Base-by-base conservation (phyloP, 148 eudicot genomes). In the Rhododendron molle region DNA sequence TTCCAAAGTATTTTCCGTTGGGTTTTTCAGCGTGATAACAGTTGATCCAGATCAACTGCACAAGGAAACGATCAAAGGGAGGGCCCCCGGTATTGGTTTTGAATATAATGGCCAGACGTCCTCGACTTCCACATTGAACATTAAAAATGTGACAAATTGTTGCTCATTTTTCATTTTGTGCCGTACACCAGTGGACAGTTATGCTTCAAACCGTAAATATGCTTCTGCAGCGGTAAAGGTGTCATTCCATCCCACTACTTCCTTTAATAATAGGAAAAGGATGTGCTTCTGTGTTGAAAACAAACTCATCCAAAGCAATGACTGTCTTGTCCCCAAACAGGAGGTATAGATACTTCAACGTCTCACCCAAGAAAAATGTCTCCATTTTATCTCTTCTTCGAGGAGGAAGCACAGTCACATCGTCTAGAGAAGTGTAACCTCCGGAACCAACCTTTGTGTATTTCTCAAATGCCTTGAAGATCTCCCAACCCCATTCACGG, bases 401-500 rank as follows among this genome's bases (percentile, higher is more conserved):
- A 80, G 98, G 99, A 82, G 99, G 98, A 87, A 95, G 47, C 54
- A 87, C 83, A 67, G 99, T 96, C n/a, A 96, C 99, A 87, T 96
- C 99, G 81, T 95, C 93, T 49, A 96, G 94, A 81, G 99, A 95
- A 87, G 93, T 93, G 90, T 94, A 96, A 77, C 99, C 99, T 23
- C 99, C 99, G 49, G 97, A 91, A 83, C 94, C 93, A 89, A 95
- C 93, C 89, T 94, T 96, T 77, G 99, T 94, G 82, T 94, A 86
- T 91, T 93, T 93, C 91, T 95, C 99, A 91, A 96, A 96, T 73
- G 99, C 96, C 92, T 96, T 91, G 85, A 96, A 96, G 34, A 96
- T 96, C 86, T 94, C 91, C 99, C 99, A 96, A 58, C 99, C 99
- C 99, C 98, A 96, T 85, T 91, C 96, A 76, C 98, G 98, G 78